Base-by-base conservation (phyloP, 2,329 filamentous ascomycete species). In the Elsinoe ampelina region DNA sequence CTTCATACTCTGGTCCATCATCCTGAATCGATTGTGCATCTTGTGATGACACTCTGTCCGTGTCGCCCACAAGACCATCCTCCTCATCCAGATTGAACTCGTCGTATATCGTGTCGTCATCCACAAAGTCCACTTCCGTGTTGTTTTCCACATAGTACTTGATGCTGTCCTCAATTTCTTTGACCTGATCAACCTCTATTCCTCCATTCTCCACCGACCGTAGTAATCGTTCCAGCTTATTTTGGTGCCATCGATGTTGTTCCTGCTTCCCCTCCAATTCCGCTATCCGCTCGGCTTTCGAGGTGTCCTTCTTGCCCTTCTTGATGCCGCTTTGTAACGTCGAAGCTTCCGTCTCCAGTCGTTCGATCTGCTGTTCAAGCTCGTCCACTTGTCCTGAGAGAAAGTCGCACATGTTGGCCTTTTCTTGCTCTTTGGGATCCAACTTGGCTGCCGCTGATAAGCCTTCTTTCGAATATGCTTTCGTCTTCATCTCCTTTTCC, bases 401-500 rank as follows among this genome's bases (percentile, higher is more conserved):
- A 73, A 97, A 97, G 58, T 95, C 86, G 74, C 85, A 83, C 30
- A 87, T 80, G 66, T 97, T 92, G 60, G 87, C 78, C 74, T 95
- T 95, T 70, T 95, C 92, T 71, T 95, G 89, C 72, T 97, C 93
- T 70, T 91, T 95, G n/a, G 93, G 93, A 74, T 98, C 93, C 62
- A 97, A 80, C 73, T 95, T 95, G 52, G 89, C 85, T 22, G 90
- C 89, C 54, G 92, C 88, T 61, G 89, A 93, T 62, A 98, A 76
- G 43, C 93, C 93, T 74, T 97, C 93, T 78, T 98, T 97, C 61
- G 93, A 97, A 75, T 95, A 98, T 60, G 93, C 93, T 73, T 98
- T 98, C 58, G 93, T 98, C 79, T 98, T 98, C 93, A 98, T 97
- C 68, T 95, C 93, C 78, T 98, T 98, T 74, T 98, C 93, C 55